These are phyloP conservation scores for Dioscorea zingiberensis DNA, from an alignment of 106 monocot species.

Conservation along the genomic window DNA sequence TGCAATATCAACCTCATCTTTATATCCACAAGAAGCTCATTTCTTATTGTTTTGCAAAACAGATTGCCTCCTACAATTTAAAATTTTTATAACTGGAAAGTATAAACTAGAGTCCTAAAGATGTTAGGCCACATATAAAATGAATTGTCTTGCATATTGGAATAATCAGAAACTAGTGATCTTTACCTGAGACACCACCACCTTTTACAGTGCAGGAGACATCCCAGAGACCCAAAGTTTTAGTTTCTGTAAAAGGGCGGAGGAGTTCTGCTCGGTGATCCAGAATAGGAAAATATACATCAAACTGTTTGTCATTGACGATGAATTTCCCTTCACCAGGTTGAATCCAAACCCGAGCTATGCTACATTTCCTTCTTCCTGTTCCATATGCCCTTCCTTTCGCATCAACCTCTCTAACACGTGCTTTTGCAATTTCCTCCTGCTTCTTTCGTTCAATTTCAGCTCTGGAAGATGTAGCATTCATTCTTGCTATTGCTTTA, in stretches of 20 bases:
- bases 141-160: no score
- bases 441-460: conserved; percentile 70
- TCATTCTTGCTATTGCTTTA: conserved; percentile 51
- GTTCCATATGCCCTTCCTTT: conserved; percentile 96
- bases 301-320: conserved; percentile 86
- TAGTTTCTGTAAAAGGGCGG: conserved; percentile 78
- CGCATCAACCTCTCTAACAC: conserved; percentile 83
- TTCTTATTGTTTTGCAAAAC: background rate
- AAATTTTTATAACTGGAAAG: background rate
- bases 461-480: conserved; percentile 55
- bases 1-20: conserved; percentile 17
- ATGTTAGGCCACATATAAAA: background rate
- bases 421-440: conserved; percentile 72
- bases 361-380: conserved; percentile 88
- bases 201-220: conserved; percentile 91
- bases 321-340: conserved; percentile 82
- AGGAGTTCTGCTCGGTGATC: conserved; percentile 89
- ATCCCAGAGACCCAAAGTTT: conserved; percentile 85
- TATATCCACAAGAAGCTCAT: no score
- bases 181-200: conserved; percentile 83
- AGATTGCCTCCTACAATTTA: background rate
- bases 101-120: background rate
- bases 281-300: conserved; percentile 80
- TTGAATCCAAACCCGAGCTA: conserved; percentile 90
- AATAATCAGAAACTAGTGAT: no score